These are phyloP conservation scores for Ramaria rubella DNA, from an alignment of 768 basidiomycete genomes.

Conservation along the genomic window DNA sequence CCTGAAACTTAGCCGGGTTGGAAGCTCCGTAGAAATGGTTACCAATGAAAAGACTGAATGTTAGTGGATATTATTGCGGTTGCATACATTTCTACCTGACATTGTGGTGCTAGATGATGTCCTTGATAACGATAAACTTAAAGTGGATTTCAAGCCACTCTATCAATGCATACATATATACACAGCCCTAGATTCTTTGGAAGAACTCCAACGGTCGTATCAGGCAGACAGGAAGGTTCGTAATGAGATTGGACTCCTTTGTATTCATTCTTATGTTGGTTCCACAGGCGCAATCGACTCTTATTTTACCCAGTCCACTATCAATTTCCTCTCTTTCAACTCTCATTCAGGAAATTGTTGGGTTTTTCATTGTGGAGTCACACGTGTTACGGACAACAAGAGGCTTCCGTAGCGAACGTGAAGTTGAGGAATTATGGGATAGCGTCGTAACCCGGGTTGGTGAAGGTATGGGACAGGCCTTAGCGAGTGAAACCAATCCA, in stretches of 20 bases:
- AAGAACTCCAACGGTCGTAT: constrained; percentile 85
- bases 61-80: constrained; percentile 36
- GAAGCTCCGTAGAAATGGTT: constrained; percentile 87
- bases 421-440: constrained; percentile 96
- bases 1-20: constrained; percentile 68
- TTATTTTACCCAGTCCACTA: constrained; percentile 78
- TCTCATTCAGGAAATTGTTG: constrained; percentile 90
- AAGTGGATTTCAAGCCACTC: constrained; percentile 89
- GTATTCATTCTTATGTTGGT: background rate
- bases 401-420: constrained; percentile 81
- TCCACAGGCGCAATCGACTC: constrained; percentile 85
- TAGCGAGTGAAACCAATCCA: constrained; percentile 69
- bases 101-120: constrained; percentile 59
- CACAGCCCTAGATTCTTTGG: constrained; percentile 80
- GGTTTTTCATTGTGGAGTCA: constrained; percentile 95
- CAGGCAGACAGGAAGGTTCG: constrained; percentile 92
- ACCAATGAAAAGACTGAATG: constrained; percentile 93
- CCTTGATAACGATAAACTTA: constrained; percentile 81
- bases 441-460: constrained; percentile 70
- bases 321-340: constrained; percentile 58
- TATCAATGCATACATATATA: constrained; percentile 98
- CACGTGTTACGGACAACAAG: constrained; percentile 86
- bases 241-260: too few relatives aligned
- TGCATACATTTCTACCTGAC: constrained; percentile 9
- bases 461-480: constrained; percentile 61